Conservation (phyloP, 2,329 filamentous ascomycete species). For the Ophiostoma fasciatum region DNA sequence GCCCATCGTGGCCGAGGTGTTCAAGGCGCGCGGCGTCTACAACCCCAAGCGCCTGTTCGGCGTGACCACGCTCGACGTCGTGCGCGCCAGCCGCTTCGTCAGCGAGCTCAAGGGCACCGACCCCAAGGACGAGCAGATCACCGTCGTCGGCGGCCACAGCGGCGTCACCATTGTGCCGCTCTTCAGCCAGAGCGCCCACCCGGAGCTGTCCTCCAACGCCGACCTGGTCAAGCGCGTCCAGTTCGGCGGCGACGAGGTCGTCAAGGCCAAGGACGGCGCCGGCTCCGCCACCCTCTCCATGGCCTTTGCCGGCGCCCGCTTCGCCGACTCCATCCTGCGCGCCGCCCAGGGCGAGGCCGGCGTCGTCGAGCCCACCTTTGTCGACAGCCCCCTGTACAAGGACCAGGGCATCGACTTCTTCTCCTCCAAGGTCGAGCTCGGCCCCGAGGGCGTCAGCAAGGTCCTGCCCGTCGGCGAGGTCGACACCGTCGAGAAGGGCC, state of each 20-base stretch:
- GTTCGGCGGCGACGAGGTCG: slow-evolving; percentile 98
- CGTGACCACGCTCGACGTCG: slow-evolving; percentile 97
- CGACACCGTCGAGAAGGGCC: slow-evolving; percentile 73
- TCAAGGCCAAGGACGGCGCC: slow-evolving; percentile 96
- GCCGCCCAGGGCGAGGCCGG: slow-evolving; percentile 88
- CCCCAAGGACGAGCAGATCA: slow-evolving; percentile 85
- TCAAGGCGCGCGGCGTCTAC: slow-evolving; percentile 92
- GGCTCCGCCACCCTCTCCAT: slow-evolving; percentile 97
- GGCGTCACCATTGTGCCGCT: slow-evolving; percentile 97
- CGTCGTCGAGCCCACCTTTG: slow-evolving; percentile 89
- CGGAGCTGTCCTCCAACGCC: slow-evolving; percentile 63
- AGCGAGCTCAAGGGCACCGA: slow-evolving; percentile 83
- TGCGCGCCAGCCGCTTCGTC: slow-evolving; percentile 96
- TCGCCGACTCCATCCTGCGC: slow-evolving; percentile 85
- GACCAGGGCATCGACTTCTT: slow-evolving; percentile 97
- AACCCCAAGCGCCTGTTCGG: slow-evolving; percentile 98
- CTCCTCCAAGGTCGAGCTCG: slow-evolving; percentile 86
- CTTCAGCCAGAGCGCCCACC: slow-evolving; percentile 84
- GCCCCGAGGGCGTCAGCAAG: slow-evolving; percentile 90
- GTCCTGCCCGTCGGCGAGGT: slow-evolving; percentile 77
- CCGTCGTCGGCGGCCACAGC: slow-evolving; percentile 92
- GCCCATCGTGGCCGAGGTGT: slow-evolving; percentile 91
- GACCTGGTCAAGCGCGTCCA: slow-evolving; percentile 87
- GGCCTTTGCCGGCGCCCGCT: slow-evolving; percentile 80
- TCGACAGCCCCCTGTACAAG: slow-evolving; percentile 96